Percentiles rank a stretch among this genome's conserved stretches.
These are phyloP conservation scores for Melampsora americana DNA, from an alignment of 1,284 basidiomycete genomes.

Conservation along the genomic window DNA sequence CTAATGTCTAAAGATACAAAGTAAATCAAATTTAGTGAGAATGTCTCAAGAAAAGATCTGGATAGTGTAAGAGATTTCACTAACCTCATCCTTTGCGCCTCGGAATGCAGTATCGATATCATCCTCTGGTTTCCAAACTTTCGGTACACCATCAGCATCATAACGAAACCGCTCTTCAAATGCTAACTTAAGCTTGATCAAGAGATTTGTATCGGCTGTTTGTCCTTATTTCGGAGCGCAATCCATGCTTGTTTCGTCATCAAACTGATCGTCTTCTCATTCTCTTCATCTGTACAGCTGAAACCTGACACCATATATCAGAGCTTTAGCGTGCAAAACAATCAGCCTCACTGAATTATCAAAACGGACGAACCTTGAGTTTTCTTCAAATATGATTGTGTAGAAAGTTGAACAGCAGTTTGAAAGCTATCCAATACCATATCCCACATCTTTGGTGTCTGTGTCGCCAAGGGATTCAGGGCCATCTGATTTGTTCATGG, in stretches of 20 bases:
- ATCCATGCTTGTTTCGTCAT: slow-evolving; percentile 81
- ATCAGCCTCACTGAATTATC: slow-evolving; percentile 68
- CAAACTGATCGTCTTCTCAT: slow-evolving; percentile 65
- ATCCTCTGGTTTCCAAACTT: slow-evolving; percentile 95
- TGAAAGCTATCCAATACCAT: slow-evolving; percentile 70
- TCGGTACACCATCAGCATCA: slow-evolving; percentile 84
- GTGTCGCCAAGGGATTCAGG: slow-evolving; percentile 78
- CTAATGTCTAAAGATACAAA: slow-evolving; percentile 65
- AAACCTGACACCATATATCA: slow-evolving; percentile 65
- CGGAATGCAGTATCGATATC: slow-evolving; percentile 95
- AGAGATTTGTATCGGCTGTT: slow-evolving; percentile 64
- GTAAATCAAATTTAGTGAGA: not conserved
- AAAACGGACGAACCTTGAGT: slow-evolving; percentile 73
- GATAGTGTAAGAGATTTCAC: slow-evolving; percentile 49
- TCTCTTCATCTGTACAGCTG: slow-evolving; percentile 92
- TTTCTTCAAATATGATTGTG: slow-evolving; percentile 58
- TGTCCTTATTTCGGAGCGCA: slow-evolving; percentile 73
- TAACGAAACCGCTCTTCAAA: slow-evolving; percentile 98
- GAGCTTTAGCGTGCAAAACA: not conserved
- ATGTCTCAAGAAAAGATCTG: not conserved
- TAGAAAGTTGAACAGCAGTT: slow-evolving; percentile 56
- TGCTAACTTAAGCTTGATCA: slow-evolving; percentile 64
- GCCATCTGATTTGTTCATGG: no score
- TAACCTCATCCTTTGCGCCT: slow-evolving; percentile 80
- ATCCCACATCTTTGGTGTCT: slow-evolving; percentile 86